Percentiles rank a stretch among this genome's conserved stretches.
Evolutionary conservation across 345 rosid species (phyloP).

Genomic region (Trapa bicornis): DNA sequence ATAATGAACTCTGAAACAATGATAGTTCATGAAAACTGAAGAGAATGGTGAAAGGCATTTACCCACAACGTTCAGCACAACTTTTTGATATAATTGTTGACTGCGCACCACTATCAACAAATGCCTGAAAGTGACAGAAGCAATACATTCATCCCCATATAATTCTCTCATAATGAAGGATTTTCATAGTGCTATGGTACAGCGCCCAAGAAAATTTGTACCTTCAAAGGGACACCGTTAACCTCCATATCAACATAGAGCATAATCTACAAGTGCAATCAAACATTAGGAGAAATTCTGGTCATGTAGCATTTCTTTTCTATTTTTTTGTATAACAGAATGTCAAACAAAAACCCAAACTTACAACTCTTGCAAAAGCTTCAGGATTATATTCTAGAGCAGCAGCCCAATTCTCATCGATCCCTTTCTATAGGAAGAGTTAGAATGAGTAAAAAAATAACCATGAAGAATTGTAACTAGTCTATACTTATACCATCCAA

Average conservation of each 20-base stretch:
- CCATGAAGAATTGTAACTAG: background rate
- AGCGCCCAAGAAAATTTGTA: constrained; percentile 11
- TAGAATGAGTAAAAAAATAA: background rate
- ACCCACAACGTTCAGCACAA: constrained; percentile 97
- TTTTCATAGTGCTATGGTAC: background rate
- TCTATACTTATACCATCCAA: constrained; percentile 4
- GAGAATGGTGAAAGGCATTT: constrained; percentile 13
- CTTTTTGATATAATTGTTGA: constrained; percentile 95
- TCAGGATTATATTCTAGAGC: constrained; percentile 94
- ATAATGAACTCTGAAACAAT: background rate
- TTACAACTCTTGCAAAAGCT: constrained; percentile 97
- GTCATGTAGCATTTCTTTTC: background rate
- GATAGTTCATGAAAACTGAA: background rate
- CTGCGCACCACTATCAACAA: constrained; percentile 97
- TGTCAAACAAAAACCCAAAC: constrained; percentile 15
- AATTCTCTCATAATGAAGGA: background rate
- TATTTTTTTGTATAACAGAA: too few species aligned
- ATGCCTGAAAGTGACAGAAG: constrained; percentile 52
- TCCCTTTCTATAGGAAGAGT: constrained; percentile 60
- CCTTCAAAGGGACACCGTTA: constrained; percentile 88
- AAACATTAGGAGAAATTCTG: constrained; percentile 5
- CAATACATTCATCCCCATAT: background rate
- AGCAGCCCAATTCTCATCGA: constrained; percentile 99
- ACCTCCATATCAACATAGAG: constrained; percentile 98
- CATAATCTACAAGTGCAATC: constrained; percentile 44